Evolutionary conservation across 2,329 filamentous ascomycete species (phyloP).

Genomic region (Xylariaceae sp.): DNA sequence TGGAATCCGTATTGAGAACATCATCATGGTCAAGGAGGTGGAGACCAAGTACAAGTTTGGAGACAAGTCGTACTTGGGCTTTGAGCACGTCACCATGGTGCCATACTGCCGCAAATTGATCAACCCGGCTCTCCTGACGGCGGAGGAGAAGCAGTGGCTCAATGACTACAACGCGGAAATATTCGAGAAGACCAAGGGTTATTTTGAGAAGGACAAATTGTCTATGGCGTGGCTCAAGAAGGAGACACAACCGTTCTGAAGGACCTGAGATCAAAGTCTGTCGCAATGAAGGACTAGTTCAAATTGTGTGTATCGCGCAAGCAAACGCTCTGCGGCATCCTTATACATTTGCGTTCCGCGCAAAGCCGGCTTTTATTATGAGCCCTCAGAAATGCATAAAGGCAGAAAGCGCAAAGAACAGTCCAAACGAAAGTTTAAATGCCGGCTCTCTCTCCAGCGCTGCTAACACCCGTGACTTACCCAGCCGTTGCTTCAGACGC

Average conservation of each 20-base stretch:
- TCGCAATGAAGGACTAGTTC: background rate
- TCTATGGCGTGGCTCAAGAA: constrained; percentile 77
- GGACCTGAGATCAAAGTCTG: background rate
- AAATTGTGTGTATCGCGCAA: constrained; percentile 6
- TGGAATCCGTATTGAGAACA: constrained; percentile 93
- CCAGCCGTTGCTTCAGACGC: constrained; percentile 29
- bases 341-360: background rate
- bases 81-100: constrained; percentile 96
- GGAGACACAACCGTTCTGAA: constrained; percentile 65
- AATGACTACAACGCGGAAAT: constrained; percentile 82
- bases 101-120: constrained; percentile 89
- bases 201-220: constrained; percentile 66
- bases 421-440: constrained; percentile 65
- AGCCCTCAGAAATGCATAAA: constrained; percentile 46
- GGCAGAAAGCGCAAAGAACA: constrained; percentile 65
- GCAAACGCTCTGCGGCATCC: background rate
- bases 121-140: constrained; percentile 64
- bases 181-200: constrained; percentile 70
- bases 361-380: background rate
- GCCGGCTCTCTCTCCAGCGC: constrained; percentile 53
- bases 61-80: constrained; percentile 89
- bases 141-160: constrained; percentile 74
- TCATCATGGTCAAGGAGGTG: constrained; percentile 85
- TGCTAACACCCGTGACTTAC: constrained; percentile 39
- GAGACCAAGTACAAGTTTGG: constrained; percentile 83